Evolutionary conservation across 257 asterid genomes (phyloP).

Genomic region (Solanum dulcamara): DNA sequence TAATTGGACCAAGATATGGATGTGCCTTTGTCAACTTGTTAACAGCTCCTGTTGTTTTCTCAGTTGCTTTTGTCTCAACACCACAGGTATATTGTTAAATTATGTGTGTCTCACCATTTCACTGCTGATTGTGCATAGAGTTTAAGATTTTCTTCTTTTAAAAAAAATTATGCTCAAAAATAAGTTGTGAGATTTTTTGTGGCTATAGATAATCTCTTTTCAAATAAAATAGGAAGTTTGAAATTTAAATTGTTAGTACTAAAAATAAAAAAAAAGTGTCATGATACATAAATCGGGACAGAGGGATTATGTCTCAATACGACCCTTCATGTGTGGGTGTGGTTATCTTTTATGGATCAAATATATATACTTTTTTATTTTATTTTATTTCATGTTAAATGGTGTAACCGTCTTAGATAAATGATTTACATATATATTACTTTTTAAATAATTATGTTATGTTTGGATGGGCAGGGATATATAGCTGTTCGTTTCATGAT

Average conservation of each 20-base stretch:
- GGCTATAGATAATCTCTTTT: not conserved
- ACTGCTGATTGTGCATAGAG: not conserved
- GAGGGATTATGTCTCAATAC: too few species aligned
- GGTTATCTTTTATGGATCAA: not conserved
- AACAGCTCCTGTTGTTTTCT: constrained; percentile 2
- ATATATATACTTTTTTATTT: too few species aligned
- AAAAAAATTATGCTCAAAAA: too few species aligned
- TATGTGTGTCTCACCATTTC: not conserved
- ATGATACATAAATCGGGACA: not conserved
- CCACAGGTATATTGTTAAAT: not conserved
- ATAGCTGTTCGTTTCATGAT: constrained; percentile 3
- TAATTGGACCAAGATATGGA: constrained; percentile 3
- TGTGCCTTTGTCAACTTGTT: not conserved
- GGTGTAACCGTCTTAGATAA: not conserved
- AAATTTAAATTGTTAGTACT: too few species aligned
- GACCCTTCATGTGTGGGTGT: too few species aligned
- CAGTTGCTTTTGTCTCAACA: not conserved
- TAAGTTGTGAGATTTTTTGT: too few species aligned
- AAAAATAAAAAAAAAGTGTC: too few species aligned
- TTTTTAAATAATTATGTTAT: not conserved
- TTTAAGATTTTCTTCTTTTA: too few species aligned
- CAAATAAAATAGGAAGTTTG: not conserved
- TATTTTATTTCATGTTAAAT: not conserved
- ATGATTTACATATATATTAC: not conserved
- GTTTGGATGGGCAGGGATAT: not conserved